Percentiles rank a stretch among this genome's conserved stretches.
These are phyloP conservation scores for Kodamaea fukazawae DNA, from an alignment of 805 yeast genomes.

Conservation along the genomic window DNA sequence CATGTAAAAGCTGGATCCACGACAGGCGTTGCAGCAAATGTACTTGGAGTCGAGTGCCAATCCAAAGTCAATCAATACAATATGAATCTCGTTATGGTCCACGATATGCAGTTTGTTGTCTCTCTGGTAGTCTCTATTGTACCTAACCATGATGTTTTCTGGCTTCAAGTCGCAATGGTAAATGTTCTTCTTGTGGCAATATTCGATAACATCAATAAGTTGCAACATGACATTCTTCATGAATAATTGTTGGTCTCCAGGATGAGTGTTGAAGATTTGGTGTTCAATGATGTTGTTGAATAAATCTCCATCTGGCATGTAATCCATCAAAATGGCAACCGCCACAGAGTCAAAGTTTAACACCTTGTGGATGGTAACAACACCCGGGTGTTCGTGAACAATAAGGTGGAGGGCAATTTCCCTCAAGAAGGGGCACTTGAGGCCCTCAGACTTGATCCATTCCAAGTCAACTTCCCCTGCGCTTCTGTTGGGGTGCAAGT, in stretches of 20 bases:
- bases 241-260: conserved; percentile 47
- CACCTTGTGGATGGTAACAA: conserved; percentile 72
- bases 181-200: conserved; percentile 30
- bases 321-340: conserved; percentile 78
- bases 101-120: conserved; percentile 16
- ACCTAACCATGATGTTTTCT: conserved; percentile 38
- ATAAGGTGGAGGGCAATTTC: conserved; percentile 73
- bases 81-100: conserved; percentile 48
- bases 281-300: conserved; percentile 81
- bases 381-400: conserved; percentile 77
- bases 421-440: conserved; percentile 40
- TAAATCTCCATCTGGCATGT: conserved; percentile 79
- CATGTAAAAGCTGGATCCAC: conserved; percentile 91
- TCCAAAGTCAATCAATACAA: conserved; percentile 85
- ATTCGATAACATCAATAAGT: conserved; percentile 35
- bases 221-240: conserved; percentile 45
- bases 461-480: conserved; percentile 23
- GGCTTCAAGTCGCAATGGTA: conserved; percentile 46
- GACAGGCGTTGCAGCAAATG: conserved; percentile 68
- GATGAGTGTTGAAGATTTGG: conserved; percentile 56
- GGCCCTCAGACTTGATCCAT: conserved; percentile 24
- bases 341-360: conserved; percentile 54
- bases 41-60: conserved; percentile 62
- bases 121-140: conserved; percentile 22
- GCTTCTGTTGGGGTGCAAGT: conserved; percentile 13